Evolutionary conservation across 768 basidiomycete species (phyloP), one percentile per base, ranked within the genome.

Genomic region (Lactifluus volemus): DNA sequence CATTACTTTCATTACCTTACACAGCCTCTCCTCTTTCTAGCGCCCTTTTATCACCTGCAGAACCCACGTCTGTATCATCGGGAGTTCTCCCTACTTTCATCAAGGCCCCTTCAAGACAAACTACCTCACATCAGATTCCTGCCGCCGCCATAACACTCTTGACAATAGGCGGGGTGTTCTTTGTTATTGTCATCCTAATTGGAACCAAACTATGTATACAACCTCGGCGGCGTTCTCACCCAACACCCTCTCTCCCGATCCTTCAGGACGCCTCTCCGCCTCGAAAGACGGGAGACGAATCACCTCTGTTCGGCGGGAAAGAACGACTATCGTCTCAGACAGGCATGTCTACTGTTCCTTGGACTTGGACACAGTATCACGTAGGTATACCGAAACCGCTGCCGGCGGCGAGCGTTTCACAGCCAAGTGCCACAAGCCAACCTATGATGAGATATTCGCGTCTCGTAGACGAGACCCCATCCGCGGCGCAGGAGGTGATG

Each of bases 231-330:
- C 79, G 77, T 50, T 74, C 73, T n/a, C 81, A 77, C 19, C 86
- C 82, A 6, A 84, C 77, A n/a, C 88, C 86, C 3, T 90, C 88
- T 34, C 76, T 86, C n/a, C 88, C 88, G 0, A 84, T 88, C 50
- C 74, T 86, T 12, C 82, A 85, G 59, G 83, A 86, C 42, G 74
- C 72, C 12, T 79, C 76, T 61, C 70, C 77, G 12, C 79, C 81
- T 29, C 76, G 78, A 45, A 75, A 82, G 44, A 71, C 70, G 50
- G 76, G 75, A 8, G 81, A 84, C 57, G 84, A 84, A 29, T 89
- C 88, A 2, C 86, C 85, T 29, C 73, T 89, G 39, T 90, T 91
- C 66, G 88, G 88, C n/a, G 88, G 89, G 2, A 83, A 84, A 67
- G 87, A 89, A 47, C 72, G 80, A 39, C 79, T 81, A 3, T 79